These are phyloP conservation scores for Durusdinium trenchii DNA, from an alignment of 73 alveolate species.

Conservation along the genomic window DNA sequence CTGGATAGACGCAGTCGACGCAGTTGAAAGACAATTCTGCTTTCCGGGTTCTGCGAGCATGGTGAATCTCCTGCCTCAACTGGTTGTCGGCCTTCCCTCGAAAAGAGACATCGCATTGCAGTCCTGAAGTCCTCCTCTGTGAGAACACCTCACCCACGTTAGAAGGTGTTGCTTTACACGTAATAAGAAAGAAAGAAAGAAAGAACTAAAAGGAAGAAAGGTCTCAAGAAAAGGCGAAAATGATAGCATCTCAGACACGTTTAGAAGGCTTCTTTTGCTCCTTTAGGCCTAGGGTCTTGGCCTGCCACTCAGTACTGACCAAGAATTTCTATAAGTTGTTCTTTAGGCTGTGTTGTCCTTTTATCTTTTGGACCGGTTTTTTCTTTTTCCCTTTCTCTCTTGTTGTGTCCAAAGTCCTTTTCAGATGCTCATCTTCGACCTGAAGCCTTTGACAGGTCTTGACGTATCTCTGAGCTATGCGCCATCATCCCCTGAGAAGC, in stretches of 20 bases:
- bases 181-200: background rate
- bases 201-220: too few species aligned
- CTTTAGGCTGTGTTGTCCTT: too few species aligned
- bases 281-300: too few species aligned
- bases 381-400: too few species aligned
- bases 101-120: slow-evolving; percentile 4
- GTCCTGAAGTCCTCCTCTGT: slow-evolving; percentile 26
- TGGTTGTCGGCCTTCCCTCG: slow-evolving; percentile 17
- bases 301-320: too few species aligned
- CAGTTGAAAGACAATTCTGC: background rate
- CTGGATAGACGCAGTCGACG: background rate
- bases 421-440: background rate
- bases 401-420: too few species aligned
- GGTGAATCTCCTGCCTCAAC: background rate
- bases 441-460: background rate
- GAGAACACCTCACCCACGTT: slow-evolving; percentile 1
- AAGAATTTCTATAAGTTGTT: too few species aligned
- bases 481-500: background rate
- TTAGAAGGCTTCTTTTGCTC: background rate
- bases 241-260: background rate
- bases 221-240: too few species aligned
- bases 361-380: too few species aligned
- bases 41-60: background rate
- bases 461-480: background rate
- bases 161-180: background rate